Conservation (phyloP, 805 yeast genomes). For the Candida ficus region DNA sequence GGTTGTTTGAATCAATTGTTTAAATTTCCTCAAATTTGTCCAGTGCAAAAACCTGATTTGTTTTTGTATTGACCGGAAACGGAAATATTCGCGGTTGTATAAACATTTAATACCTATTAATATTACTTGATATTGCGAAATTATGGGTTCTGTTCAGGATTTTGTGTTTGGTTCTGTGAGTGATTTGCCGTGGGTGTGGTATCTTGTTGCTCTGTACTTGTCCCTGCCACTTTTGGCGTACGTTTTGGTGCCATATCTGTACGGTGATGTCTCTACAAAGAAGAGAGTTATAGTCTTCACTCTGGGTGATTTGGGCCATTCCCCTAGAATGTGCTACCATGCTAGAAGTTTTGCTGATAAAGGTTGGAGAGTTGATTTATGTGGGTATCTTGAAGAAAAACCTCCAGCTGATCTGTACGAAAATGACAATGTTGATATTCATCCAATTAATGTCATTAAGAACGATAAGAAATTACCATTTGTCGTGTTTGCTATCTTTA, state of each 20-base stretch:
- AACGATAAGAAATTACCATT: constrained; percentile 44
- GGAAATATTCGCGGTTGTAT: not conserved
- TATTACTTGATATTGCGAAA: too few relatives aligned
- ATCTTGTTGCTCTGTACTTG: constrained; percentile 41
- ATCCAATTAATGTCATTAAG: constrained; percentile 36
- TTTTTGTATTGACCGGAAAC: not conserved
- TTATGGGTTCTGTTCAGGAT: not conserved
- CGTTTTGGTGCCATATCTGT: constrained; percentile 29
- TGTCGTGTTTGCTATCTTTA: constrained; percentile 48
- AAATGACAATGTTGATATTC: constrained; percentile 47
- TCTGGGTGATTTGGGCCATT: constrained; percentile 89
- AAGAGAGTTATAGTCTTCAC: constrained; percentile 73
- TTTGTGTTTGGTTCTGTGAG: not conserved
- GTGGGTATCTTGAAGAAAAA: constrained; percentile 70
- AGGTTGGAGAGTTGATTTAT: constrained; percentile 73
- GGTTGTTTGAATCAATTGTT: too few relatives aligned
- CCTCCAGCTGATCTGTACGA: constrained; percentile 48
- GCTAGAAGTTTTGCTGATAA: constrained; percentile 65
- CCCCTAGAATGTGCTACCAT: constrained; percentile 93
- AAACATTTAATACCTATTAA: too few relatives aligned
- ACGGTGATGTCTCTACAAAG: constrained; percentile 31
- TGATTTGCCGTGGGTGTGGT: constrained; percentile 34
- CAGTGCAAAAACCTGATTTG: not conserved
- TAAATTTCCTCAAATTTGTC: too few relatives aligned
- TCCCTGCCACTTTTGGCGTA: constrained; percentile 32